Percentiles rank a stretch among this genome's conserved stretches.
These are phyloP conservation scores for Physaria fendleri DNA, from an alignment of 345 rosid genomes.

Conservation along the genomic window DNA sequence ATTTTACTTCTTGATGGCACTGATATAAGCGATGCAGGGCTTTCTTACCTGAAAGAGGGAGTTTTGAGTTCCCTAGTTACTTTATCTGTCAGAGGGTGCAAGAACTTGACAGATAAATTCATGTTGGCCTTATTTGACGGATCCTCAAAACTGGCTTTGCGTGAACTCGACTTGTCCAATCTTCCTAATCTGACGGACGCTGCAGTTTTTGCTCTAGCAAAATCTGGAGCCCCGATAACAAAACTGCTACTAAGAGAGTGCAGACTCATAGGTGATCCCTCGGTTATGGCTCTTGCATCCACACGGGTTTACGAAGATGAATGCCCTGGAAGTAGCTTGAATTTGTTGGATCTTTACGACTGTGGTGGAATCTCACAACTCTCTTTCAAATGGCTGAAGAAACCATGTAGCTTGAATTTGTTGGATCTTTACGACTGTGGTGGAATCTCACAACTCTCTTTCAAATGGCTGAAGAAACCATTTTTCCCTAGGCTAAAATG, in stretches of 20 bases:
- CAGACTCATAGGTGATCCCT: slow-evolving; percentile 65
- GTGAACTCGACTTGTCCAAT: slow-evolving; percentile 78
- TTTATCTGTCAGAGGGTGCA: slow-evolving; percentile 83
- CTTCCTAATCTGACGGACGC: slow-evolving; percentile 64
- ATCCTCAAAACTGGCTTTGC: slow-evolving; percentile 50
- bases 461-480: slow-evolving; percentile 79
- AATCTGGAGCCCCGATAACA: slow-evolving; percentile 50
- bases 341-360: slow-evolving; percentile 55
- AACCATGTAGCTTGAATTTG: slow-evolving; percentile 47
- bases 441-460: slow-evolving; percentile 67
- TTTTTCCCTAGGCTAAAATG: slow-evolving; percentile 83
- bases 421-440: slow-evolving; percentile 69
- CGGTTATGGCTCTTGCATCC: slow-evolving; percentile 74
- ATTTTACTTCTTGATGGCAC: slow-evolving; percentile 60
- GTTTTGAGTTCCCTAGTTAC: slow-evolving; percentile 54
- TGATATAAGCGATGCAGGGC: slow-evolving; percentile 60
- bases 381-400: slow-evolving; percentile 77
- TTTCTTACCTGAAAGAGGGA: slow-evolving; percentile 40
- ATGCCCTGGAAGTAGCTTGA: slow-evolving; percentile 64
- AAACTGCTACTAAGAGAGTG: slow-evolving; percentile 87
- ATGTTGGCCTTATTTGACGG: slow-evolving; percentile 61
- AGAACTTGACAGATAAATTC: slow-evolving; percentile 71
- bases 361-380: slow-evolving; percentile 75
- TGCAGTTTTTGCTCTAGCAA: slow-evolving; percentile 61
- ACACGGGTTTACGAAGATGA: slow-evolving; percentile 60